A percentile compares a stretch with the other conserved stretches of the same genome.
phyloP scores from a whole-genome alignment of 2,329 filamentous ascomycete genomes.

The Cladophialophora exuberans region DNA sequence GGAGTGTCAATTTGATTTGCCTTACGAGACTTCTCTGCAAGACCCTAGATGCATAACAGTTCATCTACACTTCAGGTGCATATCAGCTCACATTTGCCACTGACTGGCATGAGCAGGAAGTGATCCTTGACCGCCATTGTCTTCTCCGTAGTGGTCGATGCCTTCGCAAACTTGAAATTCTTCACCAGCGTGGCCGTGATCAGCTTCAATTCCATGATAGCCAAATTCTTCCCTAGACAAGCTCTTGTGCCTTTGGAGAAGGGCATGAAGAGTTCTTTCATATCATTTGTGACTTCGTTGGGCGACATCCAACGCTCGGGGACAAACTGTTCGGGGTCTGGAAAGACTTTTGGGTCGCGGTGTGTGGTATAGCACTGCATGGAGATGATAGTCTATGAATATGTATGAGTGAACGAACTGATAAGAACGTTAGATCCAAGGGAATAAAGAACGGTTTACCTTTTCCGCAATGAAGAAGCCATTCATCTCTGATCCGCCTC shows the following conservation, averaged over 20 bases:
- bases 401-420: neutral
- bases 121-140: constrained; percentile 17
- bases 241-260: constrained; percentile 28
- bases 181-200: constrained; percentile 24
- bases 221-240: constrained; percentile 32
- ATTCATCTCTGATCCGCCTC: constrained; percentile 8
- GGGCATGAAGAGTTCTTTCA: constrained; percentile 24
- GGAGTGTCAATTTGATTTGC: too few species aligned
- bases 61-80: too few species aligned
- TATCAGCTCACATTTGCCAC: constrained; percentile 18
- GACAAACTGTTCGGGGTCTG: constrained; percentile 17
- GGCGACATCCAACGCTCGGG: constrained; percentile 19
- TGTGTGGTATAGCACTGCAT: constrained; percentile 24
- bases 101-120: constrained; percentile 15
- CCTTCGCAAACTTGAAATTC: constrained; percentile 4
- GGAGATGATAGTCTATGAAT: constrained; percentile 14
- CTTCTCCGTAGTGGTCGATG: constrained; percentile 10
- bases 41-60: too few species aligned
- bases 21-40: too few species aligned
- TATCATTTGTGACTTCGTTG: neutral
- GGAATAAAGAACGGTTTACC: neutral
- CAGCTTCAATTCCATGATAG: constrained; percentile 31
- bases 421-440: neutral
- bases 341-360: constrained; percentile 13
- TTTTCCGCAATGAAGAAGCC: constrained; percentile 14